A percentile compares a stretch with the other conserved stretches of the same genome.
Conservation (phyloP, 371 early-diverging fungal species). For the Phascolomyces articulosus region DNA sequence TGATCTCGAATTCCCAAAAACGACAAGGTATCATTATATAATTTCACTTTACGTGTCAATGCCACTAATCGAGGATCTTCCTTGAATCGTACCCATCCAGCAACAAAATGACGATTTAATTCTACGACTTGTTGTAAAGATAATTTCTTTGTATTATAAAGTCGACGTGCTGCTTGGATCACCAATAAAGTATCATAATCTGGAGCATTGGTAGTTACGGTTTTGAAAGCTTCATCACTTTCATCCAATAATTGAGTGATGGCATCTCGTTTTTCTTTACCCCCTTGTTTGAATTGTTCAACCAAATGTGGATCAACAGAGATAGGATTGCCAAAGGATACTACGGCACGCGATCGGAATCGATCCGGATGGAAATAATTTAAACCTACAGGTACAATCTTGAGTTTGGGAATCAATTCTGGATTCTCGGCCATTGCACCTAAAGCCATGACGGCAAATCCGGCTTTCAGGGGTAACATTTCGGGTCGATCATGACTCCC, state of each 20-base stretch:
- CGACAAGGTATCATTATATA: constrained; percentile 84
- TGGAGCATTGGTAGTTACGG: constrained; percentile 91
- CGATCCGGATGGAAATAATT: constrained; percentile 96
- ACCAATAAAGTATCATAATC: constrained; percentile 93
- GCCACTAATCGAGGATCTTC: constrained; percentile 73
- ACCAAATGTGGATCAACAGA: constrained; percentile 75
- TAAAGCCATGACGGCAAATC: constrained; percentile 54
- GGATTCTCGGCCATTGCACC: constrained; percentile 88
- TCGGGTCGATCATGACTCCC: constrained; percentile 96
- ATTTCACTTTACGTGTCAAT: constrained; percentile 68
- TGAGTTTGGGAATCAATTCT: constrained; percentile 64
- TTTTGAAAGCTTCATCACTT: constrained; percentile 77
- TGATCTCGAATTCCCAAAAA: constrained; percentile 95
- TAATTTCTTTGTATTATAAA: constrained; percentile 79
- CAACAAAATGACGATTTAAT: constrained; percentile 85
- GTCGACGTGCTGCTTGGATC: constrained; percentile 89
- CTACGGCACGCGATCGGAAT: constrained; percentile 95
- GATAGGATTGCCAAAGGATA: constrained; percentile 94
- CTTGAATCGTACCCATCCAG: constrained; percentile 74
- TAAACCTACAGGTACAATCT: constrained; percentile 91
- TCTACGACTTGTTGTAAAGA: constrained; percentile 76
- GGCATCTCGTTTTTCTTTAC: constrained; percentile 80
- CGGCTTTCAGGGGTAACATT: constrained; percentile 88
- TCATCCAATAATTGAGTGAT: constrained; percentile 75
- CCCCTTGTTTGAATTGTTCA: constrained; percentile 81